These are phyloP conservation scores for Eimeria maxima DNA, from an alignment of 169 alveolate genomes.

Conservation along the genomic window DNA sequence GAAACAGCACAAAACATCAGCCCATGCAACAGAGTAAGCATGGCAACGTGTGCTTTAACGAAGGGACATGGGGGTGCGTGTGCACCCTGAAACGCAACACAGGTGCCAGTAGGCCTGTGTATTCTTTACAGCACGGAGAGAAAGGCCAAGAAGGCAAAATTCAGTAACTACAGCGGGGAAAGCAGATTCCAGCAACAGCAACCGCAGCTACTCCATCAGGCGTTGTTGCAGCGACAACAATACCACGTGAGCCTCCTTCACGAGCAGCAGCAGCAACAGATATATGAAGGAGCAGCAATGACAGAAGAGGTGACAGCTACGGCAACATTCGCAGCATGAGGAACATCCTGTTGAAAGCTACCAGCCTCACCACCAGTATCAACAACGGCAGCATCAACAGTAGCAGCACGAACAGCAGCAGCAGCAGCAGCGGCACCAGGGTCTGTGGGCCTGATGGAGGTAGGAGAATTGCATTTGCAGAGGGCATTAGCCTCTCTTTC, in stretches of 20 bases:
- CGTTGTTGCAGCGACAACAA: not conserved
- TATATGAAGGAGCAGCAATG: not conserved
- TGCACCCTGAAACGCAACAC: not conserved
- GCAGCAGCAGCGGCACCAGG: slow-evolving; percentile 23
- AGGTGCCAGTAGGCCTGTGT: not conserved
- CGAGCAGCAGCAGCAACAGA: not conserved
- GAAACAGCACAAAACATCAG: not conserved
- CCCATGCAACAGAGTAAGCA: not conserved
- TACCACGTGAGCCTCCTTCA: not conserved
- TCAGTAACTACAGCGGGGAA: not conserved
- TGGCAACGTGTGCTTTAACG: not conserved
- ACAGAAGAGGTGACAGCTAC: not conserved
- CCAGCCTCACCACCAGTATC: not conserved
- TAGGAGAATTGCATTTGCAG: slow-evolving; percentile 31
- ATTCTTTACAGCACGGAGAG: not conserved
- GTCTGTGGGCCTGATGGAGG: not conserved
- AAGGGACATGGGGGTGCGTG: not conserved
- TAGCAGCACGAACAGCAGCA: not conserved
- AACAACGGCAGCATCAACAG: not conserved
- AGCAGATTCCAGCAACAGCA: not conserved
- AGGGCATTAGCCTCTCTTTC: slow-evolving; percentile 39
- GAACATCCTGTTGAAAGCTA: not conserved
- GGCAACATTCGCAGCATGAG: not conserved
- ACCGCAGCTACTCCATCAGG: not conserved
- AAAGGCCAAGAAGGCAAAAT: not conserved